Percentiles rank a stretch among this genome's conserved stretches.
phyloP scores from a whole-genome alignment of 306 rosid species.

The Vachellia collinsii region DNA sequence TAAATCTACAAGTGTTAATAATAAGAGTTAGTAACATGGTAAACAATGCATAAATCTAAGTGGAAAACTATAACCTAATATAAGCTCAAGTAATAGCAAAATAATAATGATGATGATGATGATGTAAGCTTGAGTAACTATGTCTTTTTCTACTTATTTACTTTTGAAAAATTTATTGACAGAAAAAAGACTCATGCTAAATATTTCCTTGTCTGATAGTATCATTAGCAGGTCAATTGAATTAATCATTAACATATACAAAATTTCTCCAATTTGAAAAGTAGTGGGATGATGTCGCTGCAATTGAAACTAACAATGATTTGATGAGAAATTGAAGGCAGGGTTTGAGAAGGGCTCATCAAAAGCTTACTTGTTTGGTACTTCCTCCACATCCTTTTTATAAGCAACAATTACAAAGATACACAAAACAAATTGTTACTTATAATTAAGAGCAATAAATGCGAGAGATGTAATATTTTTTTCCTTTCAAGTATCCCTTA shows the following conservation, averaged over 20 bases:
- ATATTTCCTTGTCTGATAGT: neutral
- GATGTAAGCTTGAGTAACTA: neutral
- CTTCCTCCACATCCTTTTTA: too few species aligned
- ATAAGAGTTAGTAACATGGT: neutral
- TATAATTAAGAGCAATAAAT: too few species aligned
- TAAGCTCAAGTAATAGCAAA: neutral
- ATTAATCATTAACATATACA: neutral
- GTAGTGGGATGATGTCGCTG: neutral
- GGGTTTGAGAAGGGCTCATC: neutral
- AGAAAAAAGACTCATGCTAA: neutral
- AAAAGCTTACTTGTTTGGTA: neutral
- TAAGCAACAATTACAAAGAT: too few species aligned
- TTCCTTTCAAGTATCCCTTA: too few species aligned
- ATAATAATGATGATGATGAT: too few species aligned
- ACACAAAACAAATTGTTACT: too few species aligned
- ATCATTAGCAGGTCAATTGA: neutral
- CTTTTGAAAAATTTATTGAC: constrained; percentile 10
- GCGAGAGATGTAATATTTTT: too few species aligned
- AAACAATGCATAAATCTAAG: neutral
- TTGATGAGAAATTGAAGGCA: neutral
- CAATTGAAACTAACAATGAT: neutral
- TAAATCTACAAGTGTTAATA: neutral
- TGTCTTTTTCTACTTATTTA: neutral
- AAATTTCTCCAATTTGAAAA: neutral
- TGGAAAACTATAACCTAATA: neutral